Base-by-base conservation (phyloP, 805 yeast genomes). In the Wickerhamia fluorescens region DNA sequence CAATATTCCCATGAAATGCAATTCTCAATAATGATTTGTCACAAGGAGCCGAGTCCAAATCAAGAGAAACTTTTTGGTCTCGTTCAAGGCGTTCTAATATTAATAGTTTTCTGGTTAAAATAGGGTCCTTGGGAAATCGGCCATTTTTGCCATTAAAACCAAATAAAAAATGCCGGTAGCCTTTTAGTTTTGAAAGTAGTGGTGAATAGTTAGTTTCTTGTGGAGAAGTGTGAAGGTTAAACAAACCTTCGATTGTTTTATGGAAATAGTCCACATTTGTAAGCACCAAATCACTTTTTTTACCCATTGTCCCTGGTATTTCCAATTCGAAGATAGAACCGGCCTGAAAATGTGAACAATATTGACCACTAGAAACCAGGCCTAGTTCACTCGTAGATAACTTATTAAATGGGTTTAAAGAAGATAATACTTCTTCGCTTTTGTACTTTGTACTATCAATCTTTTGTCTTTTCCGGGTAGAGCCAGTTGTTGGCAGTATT, bases 301-400 rank as follows among this genome's bases (percentile, higher is more conserved):
- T n/a, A n/a, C n/a, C n/a, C n/a, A n/a, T n/a, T n/a, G n/a, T n/a
- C n/a, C n/a, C n/a, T n/a, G n/a, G n/a, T n/a, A n/a, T n/a, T n/a
- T n/a, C n/a, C n/a, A n/a, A n/a, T n/a, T 26, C 26, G 33, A 45
- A 51, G 11, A 46, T 28, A 10, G 56, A 38, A 1, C 61, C 61
- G 3, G 40, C 31, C 15, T 40, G 38, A 23, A 57, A 38, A 24
- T 31, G 44, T 2, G 57, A 47, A 23, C 41, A 39, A 14, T n/a
- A n/a, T n/a, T n/a, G n/a, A n/a, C n/a, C n/a, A n/a, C n/a, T n/a
- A n/a, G n/a, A n/a, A n/a, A n/a, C n/a, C n/a, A n/a, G n/a, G n/a
- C n/a, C n/a, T n/a, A n/a, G n/a, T n/a, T n/a, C n/a, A n/a, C n/a
- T n/a, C n/a, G n/a, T n/a, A n/a, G n/a, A n/a, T n/a, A n/a, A n/a